Conservation (phyloP, 2,329 filamentous ascomycete species). For the Neobulgaria alba region DNA sequence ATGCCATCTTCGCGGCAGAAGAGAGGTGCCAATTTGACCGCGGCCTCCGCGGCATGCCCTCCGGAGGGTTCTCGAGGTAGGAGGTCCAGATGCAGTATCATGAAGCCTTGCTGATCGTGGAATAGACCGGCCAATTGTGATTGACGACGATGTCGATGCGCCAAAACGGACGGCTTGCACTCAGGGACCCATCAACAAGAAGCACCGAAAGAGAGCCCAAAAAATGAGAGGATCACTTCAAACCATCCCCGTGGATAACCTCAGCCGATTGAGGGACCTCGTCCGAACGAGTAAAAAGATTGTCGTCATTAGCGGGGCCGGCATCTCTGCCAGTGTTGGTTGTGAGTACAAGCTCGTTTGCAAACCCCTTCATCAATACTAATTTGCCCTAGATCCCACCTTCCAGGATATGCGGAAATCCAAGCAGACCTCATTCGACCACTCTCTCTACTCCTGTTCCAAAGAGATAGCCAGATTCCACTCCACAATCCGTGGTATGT, state of each 20-base stretch:
- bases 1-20: too few relatives aligned
- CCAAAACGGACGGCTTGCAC: constrained; percentile 7
- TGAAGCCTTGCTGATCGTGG: constrained; percentile 9
- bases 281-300: constrained; percentile 18
- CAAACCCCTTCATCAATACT: constrained; percentile 11
- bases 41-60: constrained; percentile 5
- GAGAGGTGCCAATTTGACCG: constrained; percentile 8
- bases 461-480: constrained; percentile 13
- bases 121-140: constrained; percentile 11
- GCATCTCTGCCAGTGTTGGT: constrained; percentile 14
- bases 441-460: constrained; percentile 16
- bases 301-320: constrained; percentile 16
- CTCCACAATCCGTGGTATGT: too few relatives aligned
- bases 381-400: constrained; percentile 15
- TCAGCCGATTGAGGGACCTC: constrained; percentile 13
- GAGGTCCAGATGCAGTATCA: constrained; percentile 10
- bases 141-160: constrained; percentile 10
- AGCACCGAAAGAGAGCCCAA: constrained; percentile 6
- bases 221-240: constrained; percentile 9
- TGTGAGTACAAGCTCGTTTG: constrained; percentile 26
- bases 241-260: too few relatives aligned
- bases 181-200: constrained; percentile 10
- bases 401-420: constrained; percentile 18
- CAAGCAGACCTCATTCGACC: constrained; percentile 15
- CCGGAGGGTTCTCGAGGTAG: constrained; percentile 8